These are phyloP conservation scores for Euryodendron excelsum DNA, from an alignment of 148 eudicot genomes.

Conservation along the genomic window DNA sequence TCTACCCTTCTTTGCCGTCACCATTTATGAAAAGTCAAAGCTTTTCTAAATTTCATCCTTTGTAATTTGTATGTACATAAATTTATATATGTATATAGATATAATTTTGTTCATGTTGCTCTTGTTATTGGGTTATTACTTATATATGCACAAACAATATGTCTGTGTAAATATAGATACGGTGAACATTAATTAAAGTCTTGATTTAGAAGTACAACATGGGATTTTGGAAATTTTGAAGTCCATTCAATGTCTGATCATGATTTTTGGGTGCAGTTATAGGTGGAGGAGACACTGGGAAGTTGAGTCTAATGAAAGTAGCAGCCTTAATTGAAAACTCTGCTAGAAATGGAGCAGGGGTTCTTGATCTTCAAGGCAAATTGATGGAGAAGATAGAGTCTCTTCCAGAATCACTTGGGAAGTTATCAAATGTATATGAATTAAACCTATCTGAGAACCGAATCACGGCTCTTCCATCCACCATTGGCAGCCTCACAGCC, in stretches of 20 bases:
- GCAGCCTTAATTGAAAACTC: conserved; percentile 50
- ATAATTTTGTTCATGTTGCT: not conserved
- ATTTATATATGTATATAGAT: not conserved
- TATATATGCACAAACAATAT: not conserved
- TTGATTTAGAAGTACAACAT: not conserved
- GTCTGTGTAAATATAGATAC: not conserved
- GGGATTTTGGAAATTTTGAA: not conserved
- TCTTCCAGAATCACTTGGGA: conserved; percentile 66
- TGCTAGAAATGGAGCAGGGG: conserved; percentile 33
- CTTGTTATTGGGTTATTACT: not conserved
- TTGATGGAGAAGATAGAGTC: conserved; percentile 60
- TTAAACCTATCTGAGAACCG: conserved; percentile 54
- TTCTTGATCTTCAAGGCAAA: conserved; percentile 58
- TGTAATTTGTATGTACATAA: not conserved
- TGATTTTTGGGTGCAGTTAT: conserved; percentile 17
- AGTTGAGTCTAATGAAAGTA: conserved; percentile 49
- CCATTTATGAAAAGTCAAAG: conserved; percentile 11
- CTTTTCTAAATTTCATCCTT: not conserved
- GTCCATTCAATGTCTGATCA: not conserved
- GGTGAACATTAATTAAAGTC: not conserved
- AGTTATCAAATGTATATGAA: conserved; percentile 39
- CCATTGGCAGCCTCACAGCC: conserved; percentile 43
- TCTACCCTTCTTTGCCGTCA: not conserved
- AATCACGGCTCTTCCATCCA: conserved; percentile 60
- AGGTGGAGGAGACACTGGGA: conserved; percentile 36